Evolutionary conservation across 2,329 filamentous ascomycete genomes (phyloP).

Genomic region (Penicillium verrucosum): DNA sequence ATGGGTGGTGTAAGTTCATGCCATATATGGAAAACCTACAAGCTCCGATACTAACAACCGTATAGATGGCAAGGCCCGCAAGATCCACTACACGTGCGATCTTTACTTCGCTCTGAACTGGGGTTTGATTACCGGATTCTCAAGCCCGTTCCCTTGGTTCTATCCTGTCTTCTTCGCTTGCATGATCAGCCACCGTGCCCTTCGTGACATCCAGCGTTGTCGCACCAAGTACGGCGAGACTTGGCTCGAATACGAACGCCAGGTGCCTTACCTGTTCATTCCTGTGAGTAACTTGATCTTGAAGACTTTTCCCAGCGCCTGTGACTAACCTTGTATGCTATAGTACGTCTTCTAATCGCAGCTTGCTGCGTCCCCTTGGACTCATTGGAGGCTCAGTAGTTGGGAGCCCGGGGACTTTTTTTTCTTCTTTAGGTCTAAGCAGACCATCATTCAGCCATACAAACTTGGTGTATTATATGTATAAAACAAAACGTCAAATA

Average conservation of each 20-base stretch:
- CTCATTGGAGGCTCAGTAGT: neutral
- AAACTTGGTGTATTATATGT: neutral
- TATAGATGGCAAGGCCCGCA: constrained; percentile 67
- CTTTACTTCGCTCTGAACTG: constrained; percentile 72
- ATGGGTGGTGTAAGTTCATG: constrained; percentile 70
- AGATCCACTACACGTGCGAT: constrained; percentile 79
- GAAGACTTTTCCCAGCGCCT: too few species aligned
- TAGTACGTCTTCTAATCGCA: constrained; percentile 35
- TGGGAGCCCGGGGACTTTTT: neutral
- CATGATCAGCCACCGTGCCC: constrained; percentile 78
- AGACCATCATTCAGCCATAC: neutral
- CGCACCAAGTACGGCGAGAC: constrained; percentile 75
- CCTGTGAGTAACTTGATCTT: constrained; percentile 50
- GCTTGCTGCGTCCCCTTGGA: neutral
- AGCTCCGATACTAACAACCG: constrained; percentile 17
- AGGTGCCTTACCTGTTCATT: constrained; percentile 81
- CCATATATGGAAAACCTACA: neutral
- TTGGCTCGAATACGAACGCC: constrained; percentile 76
- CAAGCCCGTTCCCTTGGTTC: constrained; percentile 83
- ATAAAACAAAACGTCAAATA: constrained; percentile 10
- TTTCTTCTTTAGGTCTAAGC: neutral
- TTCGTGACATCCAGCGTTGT: constrained; percentile 72
- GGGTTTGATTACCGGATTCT: constrained; percentile 78
- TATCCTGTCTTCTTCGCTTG: constrained; percentile 75
- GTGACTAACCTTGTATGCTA: constrained; percentile 1